Percentiles rank a stretch among this genome's conserved stretches.
Conservation (phyloP, 352 stramenopile genomes). For the Globisporangium cystogenes region DNA sequence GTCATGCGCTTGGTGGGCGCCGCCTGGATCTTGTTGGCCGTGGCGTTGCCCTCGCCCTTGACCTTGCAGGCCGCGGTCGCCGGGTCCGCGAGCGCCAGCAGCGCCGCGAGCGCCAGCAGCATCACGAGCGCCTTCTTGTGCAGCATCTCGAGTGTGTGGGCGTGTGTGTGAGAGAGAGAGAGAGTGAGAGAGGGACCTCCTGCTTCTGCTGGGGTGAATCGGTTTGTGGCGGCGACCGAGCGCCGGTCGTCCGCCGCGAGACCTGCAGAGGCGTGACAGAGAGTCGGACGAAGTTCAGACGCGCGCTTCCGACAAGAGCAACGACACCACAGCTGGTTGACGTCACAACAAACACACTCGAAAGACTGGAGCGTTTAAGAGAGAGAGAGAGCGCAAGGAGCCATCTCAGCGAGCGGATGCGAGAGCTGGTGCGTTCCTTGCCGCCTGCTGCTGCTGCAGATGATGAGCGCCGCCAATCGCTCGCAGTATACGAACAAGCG, state of each 20-base stretch:
- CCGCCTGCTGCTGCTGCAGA: neutral
- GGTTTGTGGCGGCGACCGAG: too few species aligned
- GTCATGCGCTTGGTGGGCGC: conserved; percentile 20
- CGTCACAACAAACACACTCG: too few species aligned
- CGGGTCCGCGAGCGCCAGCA: conserved; percentile 14
- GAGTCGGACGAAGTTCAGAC: neutral
- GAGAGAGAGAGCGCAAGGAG: neutral
- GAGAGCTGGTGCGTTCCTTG: neutral
- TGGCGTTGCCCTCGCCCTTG: conserved; percentile 17
- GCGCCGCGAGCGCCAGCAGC: conserved; percentile 14
- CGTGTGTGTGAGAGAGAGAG: too few species aligned
- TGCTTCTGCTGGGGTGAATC: neutral
- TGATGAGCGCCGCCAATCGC: neutral
- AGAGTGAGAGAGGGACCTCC: neutral
- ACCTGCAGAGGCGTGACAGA: neutral
- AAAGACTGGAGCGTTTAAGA: too few species aligned
- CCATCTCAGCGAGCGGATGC: neutral
- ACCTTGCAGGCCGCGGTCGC: conserved; percentile 18
- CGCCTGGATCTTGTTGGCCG: conserved; percentile 27
- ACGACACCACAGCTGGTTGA: too few species aligned
- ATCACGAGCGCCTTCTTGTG: conserved; percentile 19
- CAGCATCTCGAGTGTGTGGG: conserved; percentile 17
- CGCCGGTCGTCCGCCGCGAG: too few species aligned
- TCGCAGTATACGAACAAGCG: neutral
- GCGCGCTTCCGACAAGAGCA: too few species aligned